A percentile compares a stretch with the other conserved stretches of the same genome.
These are phyloP conservation scores for Alternaria alternata DNA, from an alignment of 2,329 filamentous ascomycete species.

Conservation along the genomic window DNA sequence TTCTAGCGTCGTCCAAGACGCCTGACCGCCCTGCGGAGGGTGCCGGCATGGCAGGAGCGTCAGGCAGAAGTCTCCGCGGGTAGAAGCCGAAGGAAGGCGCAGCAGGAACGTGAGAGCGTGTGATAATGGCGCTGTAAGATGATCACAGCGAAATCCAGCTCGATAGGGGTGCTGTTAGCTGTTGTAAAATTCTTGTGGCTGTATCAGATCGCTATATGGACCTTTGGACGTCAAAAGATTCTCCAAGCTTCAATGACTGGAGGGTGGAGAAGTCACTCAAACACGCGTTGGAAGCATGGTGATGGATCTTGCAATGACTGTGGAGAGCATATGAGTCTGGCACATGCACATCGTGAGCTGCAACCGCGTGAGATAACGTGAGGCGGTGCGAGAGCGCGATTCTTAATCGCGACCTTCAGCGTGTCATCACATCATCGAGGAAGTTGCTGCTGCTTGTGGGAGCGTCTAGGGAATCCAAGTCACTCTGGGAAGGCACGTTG, in stretches of 20 bases:
- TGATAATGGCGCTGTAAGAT: neutral
- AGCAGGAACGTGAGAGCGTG: neutral
- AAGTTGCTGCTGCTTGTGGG: neutral
- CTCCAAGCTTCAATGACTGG: neutral
- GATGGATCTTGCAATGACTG: neutral
- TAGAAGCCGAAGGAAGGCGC: neutral
- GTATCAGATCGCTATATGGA: neutral
- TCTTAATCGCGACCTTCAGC: neutral
- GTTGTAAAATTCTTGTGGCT: neutral
- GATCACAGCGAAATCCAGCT: neutral
- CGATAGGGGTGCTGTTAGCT: neutral
- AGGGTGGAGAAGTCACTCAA: neutral
- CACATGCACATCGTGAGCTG: slow-evolving; percentile 1
- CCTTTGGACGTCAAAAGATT: neutral
- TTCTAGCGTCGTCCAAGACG: slow-evolving; percentile 11
- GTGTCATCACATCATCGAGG: neutral
- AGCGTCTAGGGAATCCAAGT: neutral
- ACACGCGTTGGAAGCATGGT: neutral
- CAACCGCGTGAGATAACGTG: neutral
- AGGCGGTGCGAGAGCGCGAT: neutral
- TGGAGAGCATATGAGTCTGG: neutral
- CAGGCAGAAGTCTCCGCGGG: neutral
- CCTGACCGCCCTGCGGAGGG: slow-evolving; percentile 20
- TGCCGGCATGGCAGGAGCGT: slow-evolving; percentile 1
- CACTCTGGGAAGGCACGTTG: slow-evolving; percentile 6